Percentiles rank a stretch among this genome's conserved stretches.
Evolutionary conservation across 1,139 yeast species (phyloP).

Genomic region (Geotrichum aggregatum): DNA sequence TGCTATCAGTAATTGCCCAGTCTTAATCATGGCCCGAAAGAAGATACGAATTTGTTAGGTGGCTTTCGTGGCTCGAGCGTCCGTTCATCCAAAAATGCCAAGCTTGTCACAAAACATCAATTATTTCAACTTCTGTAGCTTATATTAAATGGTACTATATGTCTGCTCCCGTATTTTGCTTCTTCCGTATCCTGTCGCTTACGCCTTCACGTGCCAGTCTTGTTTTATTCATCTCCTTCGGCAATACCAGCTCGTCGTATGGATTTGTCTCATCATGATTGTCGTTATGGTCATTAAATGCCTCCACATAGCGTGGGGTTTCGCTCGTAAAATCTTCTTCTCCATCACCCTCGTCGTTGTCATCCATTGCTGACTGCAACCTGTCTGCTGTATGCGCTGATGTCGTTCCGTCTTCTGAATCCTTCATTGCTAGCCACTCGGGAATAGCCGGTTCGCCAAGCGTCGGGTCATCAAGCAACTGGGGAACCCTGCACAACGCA

Average conservation of each 20-base stretch:
- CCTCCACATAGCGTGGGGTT: slow-evolving; percentile 12
- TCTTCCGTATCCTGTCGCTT: not conserved
- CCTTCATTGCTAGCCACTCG: not conserved
- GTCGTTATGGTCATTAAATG: not conserved
- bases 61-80: too few species aligned
- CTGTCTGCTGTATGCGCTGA: too few species aligned
- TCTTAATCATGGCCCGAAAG: too few species aligned
- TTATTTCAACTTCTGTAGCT: too few species aligned
- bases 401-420: not conserved
- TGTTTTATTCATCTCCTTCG: not conserved
- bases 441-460: not conserved
- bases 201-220: not conserved
- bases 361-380: not conserved
- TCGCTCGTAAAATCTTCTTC: slow-evolving; percentile 15
- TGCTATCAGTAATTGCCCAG: too few species aligned
- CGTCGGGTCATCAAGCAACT: slow-evolving; percentile 16
- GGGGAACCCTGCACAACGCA: slow-evolving; percentile 30
- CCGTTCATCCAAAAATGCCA: too few species aligned
- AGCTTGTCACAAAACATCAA: too few species aligned
- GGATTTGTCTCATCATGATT: not conserved
- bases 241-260: not conserved
- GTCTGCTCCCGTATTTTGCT: not conserved
- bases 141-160: not conserved
- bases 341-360: slow-evolving; percentile 18
- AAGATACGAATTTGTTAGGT: too few species aligned